Evolutionary conservation across 495 filamentous ascomycete genomes (phyloP).

Genomic region (Delitschia confertaspora): DNA sequence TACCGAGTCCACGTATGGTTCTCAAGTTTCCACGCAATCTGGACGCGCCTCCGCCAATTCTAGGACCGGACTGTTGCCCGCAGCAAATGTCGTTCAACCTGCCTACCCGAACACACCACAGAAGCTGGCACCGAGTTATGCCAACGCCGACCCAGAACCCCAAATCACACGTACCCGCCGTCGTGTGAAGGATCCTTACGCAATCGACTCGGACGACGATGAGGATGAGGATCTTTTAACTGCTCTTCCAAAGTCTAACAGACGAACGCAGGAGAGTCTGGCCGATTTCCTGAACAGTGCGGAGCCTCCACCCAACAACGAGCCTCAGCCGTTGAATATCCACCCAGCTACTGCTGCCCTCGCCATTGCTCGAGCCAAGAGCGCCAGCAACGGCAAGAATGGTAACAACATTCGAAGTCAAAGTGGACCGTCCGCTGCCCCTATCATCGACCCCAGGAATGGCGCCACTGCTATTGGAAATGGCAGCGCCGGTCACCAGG

Average conservation of each 20-base stretch:
- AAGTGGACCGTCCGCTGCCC: not conserved
- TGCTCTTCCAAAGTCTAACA: constrained; percentile 31
- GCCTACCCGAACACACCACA: constrained; percentile 27
- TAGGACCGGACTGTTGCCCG: constrained; percentile 45
- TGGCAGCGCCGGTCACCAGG: constrained; percentile 1
- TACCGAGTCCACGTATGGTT: constrained; percentile 16
- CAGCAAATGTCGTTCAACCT: constrained; percentile 22
- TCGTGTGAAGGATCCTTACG: constrained; percentile 80
- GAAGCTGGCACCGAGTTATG: constrained; percentile 7
- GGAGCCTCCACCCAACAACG: constrained; percentile 57
- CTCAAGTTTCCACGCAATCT: constrained; percentile 35
- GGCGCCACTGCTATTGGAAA: too few relatives aligned
- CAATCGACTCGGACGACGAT: constrained; percentile 78
- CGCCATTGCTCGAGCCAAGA: constrained; percentile 9
- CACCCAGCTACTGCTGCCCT: constrained; percentile 9
- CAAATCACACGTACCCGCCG: constrained; percentile 53
- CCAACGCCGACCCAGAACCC: constrained; percentile 26
- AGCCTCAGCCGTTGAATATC: constrained; percentile 38
- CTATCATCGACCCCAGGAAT: constrained; percentile 1
- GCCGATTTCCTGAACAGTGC: constrained; percentile 81
- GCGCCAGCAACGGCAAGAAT: not conserved
- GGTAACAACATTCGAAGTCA: not conserved
- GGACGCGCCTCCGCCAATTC: constrained; percentile 49
- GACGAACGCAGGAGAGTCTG: constrained; percentile 49
- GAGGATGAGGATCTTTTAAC: constrained; percentile 56